Base-by-base conservation (phyloP, 331 rosid species). In the Saraca asoca region DNA sequence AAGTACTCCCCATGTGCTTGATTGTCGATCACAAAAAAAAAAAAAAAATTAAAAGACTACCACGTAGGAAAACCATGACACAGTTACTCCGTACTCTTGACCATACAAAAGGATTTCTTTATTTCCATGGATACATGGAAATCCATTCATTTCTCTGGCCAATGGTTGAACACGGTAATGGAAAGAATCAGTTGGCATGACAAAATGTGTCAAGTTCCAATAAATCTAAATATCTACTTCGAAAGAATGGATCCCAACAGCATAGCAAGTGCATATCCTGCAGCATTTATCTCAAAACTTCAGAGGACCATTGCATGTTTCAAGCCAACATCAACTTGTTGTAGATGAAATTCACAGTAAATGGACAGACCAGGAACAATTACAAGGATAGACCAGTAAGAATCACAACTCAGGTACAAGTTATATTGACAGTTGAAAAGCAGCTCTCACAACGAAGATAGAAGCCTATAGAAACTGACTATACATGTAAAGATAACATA, bases 391-490 rank as follows among this genome's bases (percentile, higher is more conserved):
- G 58, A 51, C 12, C 78, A 51, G 57, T 57, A 65, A 72, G 50
- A 69, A 53, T 39, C 77, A 64, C 66, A 59, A 15, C 55, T 78
- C 83, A 74, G 51, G 45, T n/a, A 11, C 57, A 46, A 50, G 54
- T 39, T 16, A 59, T 15, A 73, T 66, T 37, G 48, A 54, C 55
- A 57, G 75, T 78, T 75, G 75, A 73, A 35, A 57, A 76, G 33
- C 58, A 48, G n/a, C 49, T 57, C 77, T 64, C 81, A 68, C 52
- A 50, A 70, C 34, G 80, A 38, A 69, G 41, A 62, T 62, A 75
- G 57, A 52, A 53, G 68, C 3, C 53, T 17, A 57, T 29, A 60
- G 53, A 66, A 50, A 34, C 18, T 20, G 71, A 33, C 48, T 73
- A 52, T 31, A 43, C 17, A 62, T 50, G 54, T 45, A 56, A 69